Base-by-base conservation (phyloP, 305 asterid genomes). In the Solanum hybrid region DNA sequence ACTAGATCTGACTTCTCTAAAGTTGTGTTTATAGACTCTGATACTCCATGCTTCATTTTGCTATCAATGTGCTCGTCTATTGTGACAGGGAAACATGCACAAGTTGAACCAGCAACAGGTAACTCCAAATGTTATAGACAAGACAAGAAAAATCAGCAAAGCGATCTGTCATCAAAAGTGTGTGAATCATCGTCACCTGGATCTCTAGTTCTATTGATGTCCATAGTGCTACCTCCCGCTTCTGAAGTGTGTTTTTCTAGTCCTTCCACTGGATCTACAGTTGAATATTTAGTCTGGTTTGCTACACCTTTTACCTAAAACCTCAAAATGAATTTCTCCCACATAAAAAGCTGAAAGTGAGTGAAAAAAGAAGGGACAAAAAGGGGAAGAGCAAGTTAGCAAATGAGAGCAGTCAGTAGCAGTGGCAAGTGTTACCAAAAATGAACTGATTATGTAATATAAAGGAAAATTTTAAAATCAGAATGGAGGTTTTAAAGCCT, bases 11-110 rank as follows among this genome's bases (percentile, higher is more conserved):
- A 90, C 86, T 87, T 89, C 88, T 88, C 90, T 51, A 86, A 86
- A 60, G 86, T 90, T 66, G 91, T 66, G 35, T 80, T 88, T 80
- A 91, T 89, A 71, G 94, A 93, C 86, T 92, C 93, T 51, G 88
- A 86, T 88, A 89, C 89, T 35, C 42, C 90, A 35, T 90, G 91
- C 92, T 90, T 92, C 88, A 93, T 92, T 90, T 92, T 88, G 82
- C 64, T 88, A 88, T 92, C 98, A 80, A 86, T 60, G 90, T 91
- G 91, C 88, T 89, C 92, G 85, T 90, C 93, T 95, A 91, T 80
- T 89, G 89, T 66, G 90, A 86, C 45, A 89, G 76, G 31, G 45
- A 88, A 56, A 81, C 73, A 45, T 45, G 27, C 72, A 45, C 51
- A 78, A 71, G 82, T 51, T 73, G 45, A 89, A 87, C 88, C 89